Evolutionary conservation across 1,139 yeast genomes (phyloP), one percentile per base, ranked within the genome.

Genomic region (Debaryomyces udenii): DNA sequence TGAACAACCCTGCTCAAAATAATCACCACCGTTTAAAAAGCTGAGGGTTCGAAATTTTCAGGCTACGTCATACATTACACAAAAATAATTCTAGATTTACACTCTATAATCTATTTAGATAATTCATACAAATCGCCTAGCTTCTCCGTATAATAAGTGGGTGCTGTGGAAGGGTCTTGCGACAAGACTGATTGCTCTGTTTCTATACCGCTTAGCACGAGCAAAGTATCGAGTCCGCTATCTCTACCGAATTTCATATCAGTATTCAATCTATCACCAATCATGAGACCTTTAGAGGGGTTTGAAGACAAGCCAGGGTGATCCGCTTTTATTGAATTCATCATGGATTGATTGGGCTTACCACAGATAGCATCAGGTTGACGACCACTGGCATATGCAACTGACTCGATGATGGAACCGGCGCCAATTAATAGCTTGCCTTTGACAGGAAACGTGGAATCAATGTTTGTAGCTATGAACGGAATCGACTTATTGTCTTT

Each of bases 261-360:
- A 1, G 99, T 93, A 60, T 93, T 91, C 46, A 93, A 73, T 48
- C 99, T 76, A 62, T 93, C 99, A 22, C 99, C 99, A 48, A 93
- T 80, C 98, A 93, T 93, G 50, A 93, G 76, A 6, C 96, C 86
- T 43, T 79, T 74, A 10, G 68, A 56, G 30, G 88, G 84, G 45
- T 81, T 80, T 29, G 80, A 67, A 16, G 64, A 59, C 39, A 73
- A 57, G 1, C 58, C 64, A 0, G 67, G 69, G 55, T 81, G 77
- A 38, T 83, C 83, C 6, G 88, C 86, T 48, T 84, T 80, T 58
- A 93, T 87, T 17, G 96, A 83, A 57, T 89, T 87, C 83, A 93
- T 79, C 97, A 93, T 91, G 39, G 86, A 83, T 51, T 79, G 81
- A 43, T 85, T 83, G 13, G 99, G 99, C 61, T 93, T 93, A 39